A percentile compares a stretch with the other conserved stretches of the same genome.
Evolutionary conservation across 306 rosid genomes (phyloP).

Genomic region (Senna siamea): DNA sequence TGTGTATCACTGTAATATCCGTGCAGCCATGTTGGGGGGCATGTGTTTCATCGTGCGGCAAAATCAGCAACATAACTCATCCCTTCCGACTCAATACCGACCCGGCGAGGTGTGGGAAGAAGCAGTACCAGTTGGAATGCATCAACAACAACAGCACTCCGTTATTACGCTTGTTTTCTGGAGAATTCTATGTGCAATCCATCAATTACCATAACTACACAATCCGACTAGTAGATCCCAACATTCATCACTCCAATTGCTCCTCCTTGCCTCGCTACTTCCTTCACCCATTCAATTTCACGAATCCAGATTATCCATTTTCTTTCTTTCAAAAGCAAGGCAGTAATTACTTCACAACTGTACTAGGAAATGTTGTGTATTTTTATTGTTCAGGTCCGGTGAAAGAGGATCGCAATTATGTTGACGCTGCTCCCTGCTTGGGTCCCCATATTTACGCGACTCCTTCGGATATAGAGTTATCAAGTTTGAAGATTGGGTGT

Average conservation of each 20-base stretch:
- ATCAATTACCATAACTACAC: slow-evolving; percentile 41
- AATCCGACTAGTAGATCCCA: slow-evolving; percentile 43
- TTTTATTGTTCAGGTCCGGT: no score
- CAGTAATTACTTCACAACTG: no score
- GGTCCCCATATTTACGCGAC: no score
- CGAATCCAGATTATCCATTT: not conserved
- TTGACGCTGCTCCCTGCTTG: no score
- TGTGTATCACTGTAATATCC: no score
- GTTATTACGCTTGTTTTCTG: not conserved
- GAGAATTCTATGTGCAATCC: slow-evolving; percentile 29
- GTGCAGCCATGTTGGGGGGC: no score
- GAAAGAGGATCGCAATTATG: no score
- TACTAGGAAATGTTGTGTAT: no score
- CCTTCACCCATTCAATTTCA: slow-evolving; percentile 23
- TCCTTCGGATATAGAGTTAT: no score
- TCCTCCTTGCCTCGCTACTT: slow-evolving; percentile 3
- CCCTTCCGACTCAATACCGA: slow-evolving; percentile 36
- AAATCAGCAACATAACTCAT: slow-evolving; percentile 22
- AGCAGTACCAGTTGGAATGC: not conserved
- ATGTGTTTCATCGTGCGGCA: slow-evolving; percentile 26
- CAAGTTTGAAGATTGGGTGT: no score
- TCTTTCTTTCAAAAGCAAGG: no score
- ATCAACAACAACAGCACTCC: slow-evolving; percentile 1
- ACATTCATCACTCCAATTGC: not conserved
- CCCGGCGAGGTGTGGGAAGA: slow-evolving; percentile 9